phyloP scores from a whole-genome alignment of 2,329 filamentous ascomycete genomes.

The Colletotrichum cereale region DNA sequence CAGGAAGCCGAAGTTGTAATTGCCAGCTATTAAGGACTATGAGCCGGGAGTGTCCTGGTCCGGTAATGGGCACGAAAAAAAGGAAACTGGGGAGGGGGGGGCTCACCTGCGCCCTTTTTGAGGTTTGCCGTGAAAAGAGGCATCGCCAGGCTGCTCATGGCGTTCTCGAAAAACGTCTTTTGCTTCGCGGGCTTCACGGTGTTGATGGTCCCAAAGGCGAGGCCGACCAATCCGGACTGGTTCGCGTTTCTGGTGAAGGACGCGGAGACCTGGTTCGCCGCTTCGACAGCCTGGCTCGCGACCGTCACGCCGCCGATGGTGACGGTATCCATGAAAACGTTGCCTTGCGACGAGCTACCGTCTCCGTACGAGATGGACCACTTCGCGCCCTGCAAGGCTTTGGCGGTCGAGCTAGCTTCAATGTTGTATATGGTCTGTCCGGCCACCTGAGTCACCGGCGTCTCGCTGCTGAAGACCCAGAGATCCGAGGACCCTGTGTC shows the following conservation, averaged over 20 bases:
- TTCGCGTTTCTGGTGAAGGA: conserved; percentile 53
- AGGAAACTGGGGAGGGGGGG: no score
- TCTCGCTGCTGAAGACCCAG: conserved; percentile 62
- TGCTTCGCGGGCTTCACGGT: conserved; percentile 55
- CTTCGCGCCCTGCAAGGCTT: conserved; percentile 51
- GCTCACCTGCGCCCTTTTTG: conserved; percentile 50
- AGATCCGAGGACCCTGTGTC: conserved; percentile 60
- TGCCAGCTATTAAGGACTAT: conserved; percentile 44
- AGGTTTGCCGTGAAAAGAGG: conserved; percentile 52
- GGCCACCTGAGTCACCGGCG: conserved; percentile 49
- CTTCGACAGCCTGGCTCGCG: conserved; percentile 56
- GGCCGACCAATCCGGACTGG: conserved; percentile 58
- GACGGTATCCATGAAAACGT: conserved; percentile 59
- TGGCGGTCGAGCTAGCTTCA: conserved; percentile 53
- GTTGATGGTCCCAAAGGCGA: conserved; percentile 59
- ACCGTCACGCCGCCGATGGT: conserved; percentile 57
- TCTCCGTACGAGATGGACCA: conserved; percentile 61
- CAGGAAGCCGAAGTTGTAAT: conserved; percentile 60
- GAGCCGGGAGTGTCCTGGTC: not conserved
- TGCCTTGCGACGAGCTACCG: conserved; percentile 55
- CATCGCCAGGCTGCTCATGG: conserved; percentile 45
- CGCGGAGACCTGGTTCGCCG: conserved; percentile 54
- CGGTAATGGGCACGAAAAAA: conserved; percentile 1
- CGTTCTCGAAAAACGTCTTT: conserved; percentile 58
- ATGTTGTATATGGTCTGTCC: conserved; percentile 58